Percentiles rank a stretch among this genome's conserved stretches.
These are phyloP conservation scores for Moniliella sp. DNA, from an alignment of 1,284 basidiomycete genomes.

Conservation along the genomic window DNA sequence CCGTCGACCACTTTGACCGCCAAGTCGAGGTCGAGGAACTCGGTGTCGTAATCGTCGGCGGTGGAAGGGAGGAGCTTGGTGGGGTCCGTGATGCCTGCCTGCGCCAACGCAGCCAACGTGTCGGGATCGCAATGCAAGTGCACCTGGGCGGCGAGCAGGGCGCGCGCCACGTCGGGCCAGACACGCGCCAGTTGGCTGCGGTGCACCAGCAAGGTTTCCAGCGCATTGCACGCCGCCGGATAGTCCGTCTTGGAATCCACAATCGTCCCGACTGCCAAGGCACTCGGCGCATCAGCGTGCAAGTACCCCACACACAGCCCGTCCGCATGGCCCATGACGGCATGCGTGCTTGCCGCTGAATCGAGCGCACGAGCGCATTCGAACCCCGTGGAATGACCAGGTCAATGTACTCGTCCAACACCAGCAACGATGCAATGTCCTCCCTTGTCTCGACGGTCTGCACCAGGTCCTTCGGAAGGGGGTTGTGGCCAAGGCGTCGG, in stretches of 20 bases:
- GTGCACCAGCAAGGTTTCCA: slow-evolving; percentile 74
- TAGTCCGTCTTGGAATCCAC: slow-evolving; percentile 90
- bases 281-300: slow-evolving; percentile 55
- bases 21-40: slow-evolving; percentile 43
- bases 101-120: slow-evolving; percentile 2
- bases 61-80: slow-evolving; percentile 10
- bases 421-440: slow-evolving; percentile 65
- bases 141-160: slow-evolving; percentile 50
- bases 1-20: slow-evolving; percentile 56
- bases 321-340: slow-evolving; percentile 96
- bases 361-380: slow-evolving; percentile 65
- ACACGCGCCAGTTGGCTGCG: slow-evolving; percentile 37
- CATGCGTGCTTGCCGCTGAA: slow-evolving; percentile 73
- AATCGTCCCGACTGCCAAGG: slow-evolving; percentile 58
- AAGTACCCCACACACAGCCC: slow-evolving; percentile 74
- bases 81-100: slow-evolving; percentile 36
- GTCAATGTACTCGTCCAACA: slow-evolving; percentile 77
- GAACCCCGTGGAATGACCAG: slow-evolving; percentile 88
- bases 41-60: slow-evolving; percentile 53
- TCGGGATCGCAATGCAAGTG: slow-evolving; percentile 55
- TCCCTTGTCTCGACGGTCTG: slow-evolving; percentile 80
- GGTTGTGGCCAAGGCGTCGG: slow-evolving; percentile 44
- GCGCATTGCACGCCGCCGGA: slow-evolving; percentile 83
- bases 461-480: slow-evolving; percentile 56
- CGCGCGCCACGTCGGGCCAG: slow-evolving; percentile 57